phyloP scores from a whole-genome alignment of 2,329 filamentous ascomycete genomes.

The Bimuria novae-zelandiae region DNA sequence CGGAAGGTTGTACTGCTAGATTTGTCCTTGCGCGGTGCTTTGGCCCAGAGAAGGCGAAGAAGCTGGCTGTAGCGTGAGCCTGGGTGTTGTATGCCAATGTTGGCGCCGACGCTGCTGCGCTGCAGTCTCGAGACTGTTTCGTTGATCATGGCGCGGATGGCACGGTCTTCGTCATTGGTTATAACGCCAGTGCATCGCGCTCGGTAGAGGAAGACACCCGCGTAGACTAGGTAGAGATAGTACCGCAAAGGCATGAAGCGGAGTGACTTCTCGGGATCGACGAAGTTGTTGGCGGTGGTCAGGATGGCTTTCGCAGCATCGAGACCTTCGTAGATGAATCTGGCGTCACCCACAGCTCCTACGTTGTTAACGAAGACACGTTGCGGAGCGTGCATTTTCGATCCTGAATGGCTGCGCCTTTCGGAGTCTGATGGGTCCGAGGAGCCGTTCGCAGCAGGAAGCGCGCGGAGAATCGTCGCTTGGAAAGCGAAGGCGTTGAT shows the following conservation, averaged over 20 bases:
- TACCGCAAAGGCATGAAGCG: slow-evolving; percentile 56
- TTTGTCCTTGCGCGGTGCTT: slow-evolving; percentile 46
- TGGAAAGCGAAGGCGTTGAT: slow-evolving; percentile 79
- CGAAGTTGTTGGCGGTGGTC: slow-evolving; percentile 56
- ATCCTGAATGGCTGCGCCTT: slow-evolving; percentile 4
- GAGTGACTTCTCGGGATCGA: slow-evolving; percentile 52
- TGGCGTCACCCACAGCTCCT: slow-evolving; percentile 53
- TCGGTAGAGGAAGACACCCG: slow-evolving; percentile 55
- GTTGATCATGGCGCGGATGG: slow-evolving; percentile 53
- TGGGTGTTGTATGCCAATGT: slow-evolving; percentile 50
- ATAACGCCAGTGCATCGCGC: slow-evolving; percentile 55
- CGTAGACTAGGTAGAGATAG: slow-evolving; percentile 56
- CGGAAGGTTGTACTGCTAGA: slow-evolving; percentile 28
- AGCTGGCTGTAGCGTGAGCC: slow-evolving; percentile 54
- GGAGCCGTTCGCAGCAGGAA: slow-evolving; percentile 36
- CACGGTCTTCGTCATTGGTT: slow-evolving; percentile 52
- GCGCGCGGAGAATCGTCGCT: slow-evolving; percentile 61
- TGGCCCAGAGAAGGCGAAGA: slow-evolving; percentile 54
- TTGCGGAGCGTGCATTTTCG: slow-evolving; percentile 44
- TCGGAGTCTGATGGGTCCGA: slow-evolving; percentile 11
- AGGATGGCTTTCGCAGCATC: slow-evolving; percentile 56
- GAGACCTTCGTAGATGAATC: slow-evolving; percentile 57
- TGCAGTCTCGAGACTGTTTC: slow-evolving; percentile 52
- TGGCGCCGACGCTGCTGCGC: slow-evolving; percentile 46
- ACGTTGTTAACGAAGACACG: slow-evolving; percentile 57